Conservation (phyloP, 2,329 filamentous ascomycete genomes). For the Biscogniauxia mediterranea region DNA sequence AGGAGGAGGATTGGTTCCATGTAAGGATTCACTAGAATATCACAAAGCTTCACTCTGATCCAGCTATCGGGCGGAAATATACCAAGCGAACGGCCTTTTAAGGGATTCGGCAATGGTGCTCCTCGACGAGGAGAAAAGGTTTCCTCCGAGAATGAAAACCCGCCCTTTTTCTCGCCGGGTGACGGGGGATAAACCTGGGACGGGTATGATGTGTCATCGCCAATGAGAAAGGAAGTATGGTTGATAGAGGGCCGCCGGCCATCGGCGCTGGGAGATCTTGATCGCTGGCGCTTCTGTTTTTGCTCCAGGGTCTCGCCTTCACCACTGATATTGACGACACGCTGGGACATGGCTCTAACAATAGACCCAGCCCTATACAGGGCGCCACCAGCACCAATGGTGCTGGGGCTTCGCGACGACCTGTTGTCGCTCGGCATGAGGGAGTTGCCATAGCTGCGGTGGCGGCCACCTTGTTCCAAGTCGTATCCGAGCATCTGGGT, state of each 20-base stretch:
- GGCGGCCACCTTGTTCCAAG: constrained; percentile 57
- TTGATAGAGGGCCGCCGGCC: constrained; percentile 45
- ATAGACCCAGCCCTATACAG: constrained; percentile 71
- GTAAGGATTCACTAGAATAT: constrained; percentile 80
- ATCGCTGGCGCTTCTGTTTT: constrained; percentile 55
- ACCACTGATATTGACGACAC: constrained; percentile 95
- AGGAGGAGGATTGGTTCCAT: constrained; percentile 85
- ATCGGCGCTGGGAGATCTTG: constrained; percentile 51
- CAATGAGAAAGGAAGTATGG: constrained; percentile 43
- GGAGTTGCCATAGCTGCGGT: constrained; percentile 56
- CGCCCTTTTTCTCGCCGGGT: constrained; percentile 45
- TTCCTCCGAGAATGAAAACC: constrained; percentile 32
- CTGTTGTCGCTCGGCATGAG: constrained; percentile 51
- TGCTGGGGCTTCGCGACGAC: constrained; percentile 62
- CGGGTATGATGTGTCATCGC: constrained; percentile 50
- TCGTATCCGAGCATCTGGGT: constrained; percentile 54
- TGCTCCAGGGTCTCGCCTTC: constrained; percentile 82
- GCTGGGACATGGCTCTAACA: constrained; percentile 86
- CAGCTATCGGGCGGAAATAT: constrained; percentile 78
- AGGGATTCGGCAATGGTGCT: constrained; percentile 63
- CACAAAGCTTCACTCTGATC: constrained; percentile 72
- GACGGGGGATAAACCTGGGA: constrained; percentile 45
- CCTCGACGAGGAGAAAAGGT: constrained; percentile 34
- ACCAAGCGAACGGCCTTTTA: constrained; percentile 82
- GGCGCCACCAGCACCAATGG: constrained; percentile 60